A percentile compares a stretch with the other conserved stretches of the same genome.
Evolutionary conservation across 2,329 filamentous ascomycete genomes (phyloP).

Genomic region (Aspergillus fischeri): DNA sequence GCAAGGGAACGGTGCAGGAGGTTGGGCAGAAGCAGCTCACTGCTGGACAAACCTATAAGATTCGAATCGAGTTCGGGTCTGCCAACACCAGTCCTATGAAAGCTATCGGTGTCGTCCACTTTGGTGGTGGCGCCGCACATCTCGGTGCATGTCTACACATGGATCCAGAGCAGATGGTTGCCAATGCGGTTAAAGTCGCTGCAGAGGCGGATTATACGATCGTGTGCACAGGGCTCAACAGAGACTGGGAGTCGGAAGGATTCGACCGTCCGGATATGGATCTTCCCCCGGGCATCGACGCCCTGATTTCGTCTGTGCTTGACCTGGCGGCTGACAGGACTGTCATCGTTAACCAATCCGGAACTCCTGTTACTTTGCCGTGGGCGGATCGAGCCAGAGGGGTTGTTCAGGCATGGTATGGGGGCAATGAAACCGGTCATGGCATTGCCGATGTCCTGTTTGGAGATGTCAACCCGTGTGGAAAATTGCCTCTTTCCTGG

Average conservation of each 20-base stretch:
- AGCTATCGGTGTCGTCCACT: slow-evolving; percentile 18
- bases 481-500: slow-evolving; percentile 69
- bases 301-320: slow-evolving; percentile 58
- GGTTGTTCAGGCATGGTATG: slow-evolving; percentile 74
- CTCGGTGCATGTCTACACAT: slow-evolving; percentile 23
- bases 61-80: slow-evolving; percentile 27
- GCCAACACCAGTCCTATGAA: slow-evolving; percentile 25
- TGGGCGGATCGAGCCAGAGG: slow-evolving; percentile 44
- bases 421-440: slow-evolving; percentile 76
- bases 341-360: slow-evolving; percentile 69
- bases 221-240: slow-evolving; percentile 20
- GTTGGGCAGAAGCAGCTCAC: slow-evolving; percentile 39
- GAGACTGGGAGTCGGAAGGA: slow-evolving; percentile 35
- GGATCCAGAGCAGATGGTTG: slow-evolving; percentile 10
- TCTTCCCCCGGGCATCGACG: slow-evolving; percentile 49
- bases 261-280: slow-evolving; percentile 52
- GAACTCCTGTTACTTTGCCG: slow-evolving; percentile 57
- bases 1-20: slow-evolving; percentile 60
- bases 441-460: slow-evolving; percentile 74
- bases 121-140: slow-evolving; percentile 22
- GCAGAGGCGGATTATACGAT: slow-evolving; percentile 17
- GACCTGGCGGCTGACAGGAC: slow-evolving; percentile 61
- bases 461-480: slow-evolving; percentile 66
- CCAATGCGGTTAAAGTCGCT: slow-evolving; percentile 11
- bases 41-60: slow-evolving; percentile 27